A percentile compares a stretch with the other conserved stretches of the same genome.
phyloP scores from a whole-genome alignment of 306 rosid species.

The Casuarina cunninghamiana region DNA sequence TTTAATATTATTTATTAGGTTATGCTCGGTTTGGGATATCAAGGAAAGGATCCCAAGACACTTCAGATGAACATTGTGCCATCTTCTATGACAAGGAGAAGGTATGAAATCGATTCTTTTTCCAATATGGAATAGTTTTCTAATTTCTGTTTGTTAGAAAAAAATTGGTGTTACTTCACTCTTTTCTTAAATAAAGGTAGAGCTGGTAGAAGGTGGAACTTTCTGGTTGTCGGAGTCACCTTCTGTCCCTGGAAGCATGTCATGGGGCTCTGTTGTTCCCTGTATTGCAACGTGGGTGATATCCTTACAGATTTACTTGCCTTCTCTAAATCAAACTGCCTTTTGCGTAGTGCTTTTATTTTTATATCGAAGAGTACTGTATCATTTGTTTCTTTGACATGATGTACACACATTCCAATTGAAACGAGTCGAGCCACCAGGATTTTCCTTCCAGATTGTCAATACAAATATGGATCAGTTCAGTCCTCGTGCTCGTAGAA shows the following conservation, averaged over 20 bases:
- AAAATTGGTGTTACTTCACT: slow-evolving; percentile 12
- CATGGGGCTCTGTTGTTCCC: slow-evolving; percentile 93
- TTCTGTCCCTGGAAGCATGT: slow-evolving; percentile 95
- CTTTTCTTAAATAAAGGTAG: slow-evolving; percentile 59
- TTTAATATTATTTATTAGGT: slow-evolving; percentile 42
- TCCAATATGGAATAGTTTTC: slow-evolving; percentile 8
- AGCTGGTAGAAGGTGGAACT: slow-evolving; percentile 95
- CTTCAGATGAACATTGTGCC: slow-evolving; percentile 85
- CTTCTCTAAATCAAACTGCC: slow-evolving; percentile 20
- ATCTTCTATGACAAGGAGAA: slow-evolving; percentile 91
- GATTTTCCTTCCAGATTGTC: slow-evolving; percentile 93
- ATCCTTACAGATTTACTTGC: slow-evolving; percentile 55
- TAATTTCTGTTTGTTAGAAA: not conserved
- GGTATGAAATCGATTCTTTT: slow-evolving; percentile 40
- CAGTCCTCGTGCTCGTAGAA: slow-evolving; percentile 89
- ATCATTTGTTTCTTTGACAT: slow-evolving; percentile 69
- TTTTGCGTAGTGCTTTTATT: slow-evolving; percentile 12
- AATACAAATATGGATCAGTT: slow-evolving; percentile 87
- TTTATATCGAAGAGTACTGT: slow-evolving; percentile 19
- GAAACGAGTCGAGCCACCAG: slow-evolving; percentile 95
- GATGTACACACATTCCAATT: slow-evolving; percentile 99
- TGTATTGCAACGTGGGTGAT: slow-evolving; percentile 97
- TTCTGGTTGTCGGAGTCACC: slow-evolving; percentile 99
- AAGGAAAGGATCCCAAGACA: slow-evolving; percentile 79
- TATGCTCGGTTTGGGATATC: slow-evolving; percentile 93